Evolutionary conservation across 257 asterid species (phyloP).

Genomic region (Solanum sparsipilum): DNA sequence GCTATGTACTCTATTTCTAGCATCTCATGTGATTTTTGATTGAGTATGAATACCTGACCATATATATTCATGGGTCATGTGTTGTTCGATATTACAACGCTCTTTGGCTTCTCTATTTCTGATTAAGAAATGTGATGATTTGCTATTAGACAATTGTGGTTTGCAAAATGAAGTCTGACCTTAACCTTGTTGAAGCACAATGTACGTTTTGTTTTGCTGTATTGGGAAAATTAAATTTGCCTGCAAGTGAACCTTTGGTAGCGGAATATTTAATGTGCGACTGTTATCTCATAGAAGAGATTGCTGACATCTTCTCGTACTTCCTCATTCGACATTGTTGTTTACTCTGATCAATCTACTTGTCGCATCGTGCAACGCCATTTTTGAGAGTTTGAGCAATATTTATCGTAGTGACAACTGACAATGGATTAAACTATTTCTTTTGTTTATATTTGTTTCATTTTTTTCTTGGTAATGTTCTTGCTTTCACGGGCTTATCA

Average conservation of each 20-base stretch:
- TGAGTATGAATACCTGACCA: not conserved
- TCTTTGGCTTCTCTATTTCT: not conserved
- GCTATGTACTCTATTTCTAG: not conserved
- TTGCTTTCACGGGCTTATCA: not conserved
- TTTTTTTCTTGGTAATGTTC: not conserved
- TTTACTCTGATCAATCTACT: not conserved
- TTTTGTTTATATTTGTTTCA: not conserved
- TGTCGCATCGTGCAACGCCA: not conserved
- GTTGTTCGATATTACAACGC: not conserved
- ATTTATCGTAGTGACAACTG: not conserved
- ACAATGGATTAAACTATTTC: not conserved
- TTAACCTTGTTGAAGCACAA: not conserved
- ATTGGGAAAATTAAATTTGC: not conserved
- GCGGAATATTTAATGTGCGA: not conserved
- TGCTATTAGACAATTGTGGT: not conserved
- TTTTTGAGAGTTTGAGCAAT: not conserved
- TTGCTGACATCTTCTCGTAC: not conserved
- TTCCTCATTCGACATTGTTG: not conserved
- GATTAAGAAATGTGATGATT: not conserved
- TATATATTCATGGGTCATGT: not conserved
- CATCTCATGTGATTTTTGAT: not conserved
- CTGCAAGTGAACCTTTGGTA: not conserved
- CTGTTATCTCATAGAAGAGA: not conserved
- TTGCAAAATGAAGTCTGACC: not conserved
- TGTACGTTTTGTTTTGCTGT: not conserved